Evolutionary conservation across 352 stramenopile genomes (phyloP).

Genomic region (Phytophthora fragariaefolia): DNA sequence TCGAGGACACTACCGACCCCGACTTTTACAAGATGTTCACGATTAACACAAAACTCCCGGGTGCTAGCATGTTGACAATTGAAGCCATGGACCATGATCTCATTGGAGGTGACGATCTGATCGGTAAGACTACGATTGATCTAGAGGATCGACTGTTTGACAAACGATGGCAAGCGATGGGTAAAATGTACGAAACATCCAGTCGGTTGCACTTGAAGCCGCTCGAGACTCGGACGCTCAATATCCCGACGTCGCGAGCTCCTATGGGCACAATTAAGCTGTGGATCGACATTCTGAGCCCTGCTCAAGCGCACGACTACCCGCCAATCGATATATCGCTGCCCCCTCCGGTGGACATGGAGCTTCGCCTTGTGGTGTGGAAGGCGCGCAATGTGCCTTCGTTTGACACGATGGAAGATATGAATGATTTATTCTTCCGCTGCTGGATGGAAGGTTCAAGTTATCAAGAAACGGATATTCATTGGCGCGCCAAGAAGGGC

Average conservation of each 20-base stretch:
- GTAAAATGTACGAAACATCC: slow-evolving; percentile 84
- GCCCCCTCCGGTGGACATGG: slow-evolving; percentile 84
- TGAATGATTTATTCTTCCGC: slow-evolving; percentile 94
- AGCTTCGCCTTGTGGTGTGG: slow-evolving; percentile 94
- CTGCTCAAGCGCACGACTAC: slow-evolving; percentile 78
- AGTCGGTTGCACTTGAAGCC: slow-evolving; percentile 76
- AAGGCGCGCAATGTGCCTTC: slow-evolving; percentile 90
- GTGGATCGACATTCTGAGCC: slow-evolving; percentile 93
- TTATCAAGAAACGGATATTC: slow-evolving; percentile 92
- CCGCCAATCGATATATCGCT: slow-evolving; percentile 86
- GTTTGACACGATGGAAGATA: slow-evolving; percentile 88
- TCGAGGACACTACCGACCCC: slow-evolving; percentile 85
- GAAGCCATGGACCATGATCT: slow-evolving; percentile 92
- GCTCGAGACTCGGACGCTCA: slow-evolving; percentile 84
- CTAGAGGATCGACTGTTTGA: slow-evolving; percentile 94
- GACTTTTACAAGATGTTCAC: slow-evolving; percentile 94
- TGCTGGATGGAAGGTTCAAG: slow-evolving; percentile 87
- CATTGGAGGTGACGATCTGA: slow-evolving; percentile 92
- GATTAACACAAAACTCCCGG: slow-evolving; percentile 87
- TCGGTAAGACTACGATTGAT: slow-evolving; percentile 93
- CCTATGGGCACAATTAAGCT: slow-evolving; percentile 87
- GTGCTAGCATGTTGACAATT: slow-evolving; percentile 87
- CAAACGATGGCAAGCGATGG: slow-evolving; percentile 86
- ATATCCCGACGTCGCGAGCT: slow-evolving; percentile 84
- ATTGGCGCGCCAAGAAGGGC: slow-evolving; percentile 94